These are phyloP conservation scores for Euphrasia confusa DNA, from an alignment of 257 asterid genomes.

Conservation along the genomic window DNA sequence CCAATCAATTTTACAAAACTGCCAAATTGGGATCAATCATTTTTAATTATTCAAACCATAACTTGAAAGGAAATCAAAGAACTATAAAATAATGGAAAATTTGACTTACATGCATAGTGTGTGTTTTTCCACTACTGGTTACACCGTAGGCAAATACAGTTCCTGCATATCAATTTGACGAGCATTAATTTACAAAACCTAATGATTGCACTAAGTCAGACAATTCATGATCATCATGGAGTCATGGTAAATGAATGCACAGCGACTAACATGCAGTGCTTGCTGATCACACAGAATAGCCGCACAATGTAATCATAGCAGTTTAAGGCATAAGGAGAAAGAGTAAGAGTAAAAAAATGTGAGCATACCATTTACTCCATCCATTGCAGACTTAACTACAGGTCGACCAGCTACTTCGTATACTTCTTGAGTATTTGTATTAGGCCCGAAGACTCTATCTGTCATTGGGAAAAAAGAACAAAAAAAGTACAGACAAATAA, in stretches of 20 bases:
- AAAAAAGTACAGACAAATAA: conserved; percentile 10
- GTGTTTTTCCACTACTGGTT: conserved; percentile 99
- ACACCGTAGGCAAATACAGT: conserved; percentile 99
- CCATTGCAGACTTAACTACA: conserved; percentile 96
- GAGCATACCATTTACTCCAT: conserved; percentile 83
- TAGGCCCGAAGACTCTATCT: conserved; percentile 89
- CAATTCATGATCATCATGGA: conserved; percentile 9
- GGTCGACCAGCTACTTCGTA: conserved; percentile 96
- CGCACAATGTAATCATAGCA: conserved; percentile 13
- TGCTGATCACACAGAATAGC: conserved; percentile 10
- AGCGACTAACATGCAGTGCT: conserved; percentile 17
- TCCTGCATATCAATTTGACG: conserved; percentile 52
- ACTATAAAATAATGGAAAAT: conserved; percentile 20
- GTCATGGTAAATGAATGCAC: conserved; percentile 11
- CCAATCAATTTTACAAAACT: conserved; percentile 10
- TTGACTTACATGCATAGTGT: conserved; percentile 95
- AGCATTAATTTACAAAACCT: conserved; percentile 11
- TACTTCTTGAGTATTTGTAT: conserved; percentile 77
- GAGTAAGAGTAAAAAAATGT: conserved; percentile 9
- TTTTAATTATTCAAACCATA: conserved; percentile 22
- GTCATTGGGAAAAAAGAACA: conserved; percentile 16
- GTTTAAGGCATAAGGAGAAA: not conserved
- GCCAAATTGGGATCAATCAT: conserved; percentile 16
- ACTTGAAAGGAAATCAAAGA: conserved; percentile 1
- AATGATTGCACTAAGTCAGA: not conserved